These are phyloP conservation scores for Lactarius hengduanensis DNA, from an alignment of 768 basidiomycete genomes.

Conservation along the genomic window DNA sequence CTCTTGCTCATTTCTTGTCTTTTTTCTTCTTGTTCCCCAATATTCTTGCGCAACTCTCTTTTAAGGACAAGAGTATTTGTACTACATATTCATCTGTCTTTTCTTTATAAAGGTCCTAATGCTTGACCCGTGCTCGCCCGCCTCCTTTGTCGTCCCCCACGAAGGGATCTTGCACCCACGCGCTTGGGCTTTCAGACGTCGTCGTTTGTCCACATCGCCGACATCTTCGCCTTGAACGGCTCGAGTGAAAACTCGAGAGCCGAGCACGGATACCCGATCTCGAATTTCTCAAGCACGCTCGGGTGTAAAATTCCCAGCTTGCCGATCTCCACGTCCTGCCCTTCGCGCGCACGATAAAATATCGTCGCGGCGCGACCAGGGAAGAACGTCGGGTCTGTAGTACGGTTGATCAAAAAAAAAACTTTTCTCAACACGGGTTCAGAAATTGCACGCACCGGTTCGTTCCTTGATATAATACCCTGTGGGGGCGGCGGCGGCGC, in stretches of 20 bases:
- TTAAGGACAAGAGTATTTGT: conserved; percentile 1
- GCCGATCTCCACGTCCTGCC: conserved; percentile 73
- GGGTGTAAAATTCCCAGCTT: conserved; percentile 94
- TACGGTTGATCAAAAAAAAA: not conserved
- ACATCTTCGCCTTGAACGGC: conserved; percentile 81
- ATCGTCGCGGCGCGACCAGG: conserved; percentile 93
- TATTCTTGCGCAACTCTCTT: not conserved
- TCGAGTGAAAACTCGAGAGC: conserved; percentile 92
- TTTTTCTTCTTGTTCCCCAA: not conserved
- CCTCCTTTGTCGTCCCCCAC: too few relatives aligned
- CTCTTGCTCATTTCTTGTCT: not conserved
- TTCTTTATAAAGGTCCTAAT: conserved; percentile 3
- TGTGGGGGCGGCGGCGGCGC: conserved; percentile 50
- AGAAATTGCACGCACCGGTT: conserved; percentile 49
- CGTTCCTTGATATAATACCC: conserved; percentile 94
- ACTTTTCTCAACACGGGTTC: not conserved
- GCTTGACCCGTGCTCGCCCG: not conserved
- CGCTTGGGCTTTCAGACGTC: conserved; percentile 31
- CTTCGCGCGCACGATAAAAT: conserved; percentile 64
- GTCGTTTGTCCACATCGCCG: conserved; percentile 55
- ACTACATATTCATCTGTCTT: conserved; percentile 10
- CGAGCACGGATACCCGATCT: conserved; percentile 93
- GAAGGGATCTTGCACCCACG: conserved; percentile 2
- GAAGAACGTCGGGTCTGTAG: conserved; percentile 87
- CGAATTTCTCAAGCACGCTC: conserved; percentile 86